A percentile compares a stretch with the other conserved stretches of the same genome.
phyloP scores from a whole-genome alignment of 2,329 filamentous ascomycete genomes.

The Penicillium digitatum region DNA sequence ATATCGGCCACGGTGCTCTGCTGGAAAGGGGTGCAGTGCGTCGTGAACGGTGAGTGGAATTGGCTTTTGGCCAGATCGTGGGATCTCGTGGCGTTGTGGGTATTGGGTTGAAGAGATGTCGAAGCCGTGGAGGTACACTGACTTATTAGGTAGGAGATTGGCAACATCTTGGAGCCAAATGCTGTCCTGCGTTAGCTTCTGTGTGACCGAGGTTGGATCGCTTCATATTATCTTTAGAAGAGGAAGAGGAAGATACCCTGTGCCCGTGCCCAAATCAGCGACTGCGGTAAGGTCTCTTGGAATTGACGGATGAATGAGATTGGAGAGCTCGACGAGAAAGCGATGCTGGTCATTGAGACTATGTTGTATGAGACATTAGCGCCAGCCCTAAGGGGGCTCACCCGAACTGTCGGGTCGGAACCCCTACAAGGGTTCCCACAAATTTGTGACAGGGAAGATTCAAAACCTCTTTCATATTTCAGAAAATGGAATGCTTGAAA shows the following conservation, averaged over 20 bases:
- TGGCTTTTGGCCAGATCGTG: constrained; percentile 5
- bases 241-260: constrained; percentile 19
- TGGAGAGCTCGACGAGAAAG: constrained; percentile 22
- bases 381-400: neutral
- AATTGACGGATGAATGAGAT: constrained; percentile 27
- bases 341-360: constrained; percentile 28
- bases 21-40: constrained; percentile 25
- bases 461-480: no score
- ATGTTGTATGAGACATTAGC: neutral
- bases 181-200: constrained; percentile 9
- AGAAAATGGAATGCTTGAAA: neutral
- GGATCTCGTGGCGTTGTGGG: constrained; percentile 13
- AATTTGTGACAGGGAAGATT: neutral
- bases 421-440: neutral
- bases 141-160: constrained; percentile 1
- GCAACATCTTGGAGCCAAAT: constrained; percentile 26
- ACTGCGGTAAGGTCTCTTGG: constrained; percentile 17
- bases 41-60: constrained; percentile 23
- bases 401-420: neutral
- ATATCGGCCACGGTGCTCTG: constrained; percentile 26
- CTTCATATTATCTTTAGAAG: no score
- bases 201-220: neutral
- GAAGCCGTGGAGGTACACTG: constrained; percentile 26
- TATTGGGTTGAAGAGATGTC: constrained; percentile 33
- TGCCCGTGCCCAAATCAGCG: constrained; percentile 31